Evolutionary conservation across 345 rosid genomes (phyloP).

Genomic region (Camelina sativa): DNA sequence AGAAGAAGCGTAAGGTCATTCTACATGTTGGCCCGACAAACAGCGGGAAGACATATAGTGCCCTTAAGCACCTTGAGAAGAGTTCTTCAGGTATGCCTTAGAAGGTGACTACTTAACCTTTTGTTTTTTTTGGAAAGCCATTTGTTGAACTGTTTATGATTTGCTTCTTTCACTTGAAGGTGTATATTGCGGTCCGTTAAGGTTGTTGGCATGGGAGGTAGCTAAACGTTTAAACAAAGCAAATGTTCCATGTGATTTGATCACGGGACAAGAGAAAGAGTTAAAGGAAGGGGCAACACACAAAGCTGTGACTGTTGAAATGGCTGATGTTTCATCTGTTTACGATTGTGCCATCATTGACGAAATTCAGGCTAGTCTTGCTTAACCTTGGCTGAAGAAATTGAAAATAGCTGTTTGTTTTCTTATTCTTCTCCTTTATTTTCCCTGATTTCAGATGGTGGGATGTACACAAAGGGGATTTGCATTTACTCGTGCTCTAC

Average conservation of each 20-base stretch:
- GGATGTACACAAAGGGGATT: slow-evolving; percentile 83
- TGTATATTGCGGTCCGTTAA: slow-evolving; percentile 93
- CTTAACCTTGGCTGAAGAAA: slow-evolving; percentile 1
- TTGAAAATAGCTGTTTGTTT: neutral
- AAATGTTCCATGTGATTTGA: slow-evolving; percentile 83
- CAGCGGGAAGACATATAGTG: slow-evolving; percentile 89
- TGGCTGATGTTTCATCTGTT: slow-evolving; percentile 75
- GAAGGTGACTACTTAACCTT: slow-evolving; percentile 12
- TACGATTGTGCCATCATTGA: slow-evolving; percentile 87
- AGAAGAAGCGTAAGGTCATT: slow-evolving; percentile 73
- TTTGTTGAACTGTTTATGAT: slow-evolving; percentile 12
- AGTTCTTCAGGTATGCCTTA: slow-evolving; percentile 76
- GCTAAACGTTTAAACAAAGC: slow-evolving; percentile 85
- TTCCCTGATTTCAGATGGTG: slow-evolving; percentile 62
- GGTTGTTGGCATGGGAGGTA: slow-evolving; percentile 97
- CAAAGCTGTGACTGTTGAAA: slow-evolving; percentile 92
- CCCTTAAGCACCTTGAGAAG: slow-evolving; percentile 71
- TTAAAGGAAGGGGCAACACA: slow-evolving; percentile 89
- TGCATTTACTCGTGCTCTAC: slow-evolving; percentile 89
- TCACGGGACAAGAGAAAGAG: slow-evolving; percentile 93
- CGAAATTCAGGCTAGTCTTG: slow-evolving; percentile 77
- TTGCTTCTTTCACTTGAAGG: slow-evolving; percentile 52
- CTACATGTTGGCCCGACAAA: slow-evolving; percentile 96
- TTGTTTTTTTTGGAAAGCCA: neutral
- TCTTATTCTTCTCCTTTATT: slow-evolving; percentile 5